These are phyloP conservation scores for Gossypium gossypioides DNA, from an alignment of 441 rosid genomes.

Conservation along the genomic window DNA sequence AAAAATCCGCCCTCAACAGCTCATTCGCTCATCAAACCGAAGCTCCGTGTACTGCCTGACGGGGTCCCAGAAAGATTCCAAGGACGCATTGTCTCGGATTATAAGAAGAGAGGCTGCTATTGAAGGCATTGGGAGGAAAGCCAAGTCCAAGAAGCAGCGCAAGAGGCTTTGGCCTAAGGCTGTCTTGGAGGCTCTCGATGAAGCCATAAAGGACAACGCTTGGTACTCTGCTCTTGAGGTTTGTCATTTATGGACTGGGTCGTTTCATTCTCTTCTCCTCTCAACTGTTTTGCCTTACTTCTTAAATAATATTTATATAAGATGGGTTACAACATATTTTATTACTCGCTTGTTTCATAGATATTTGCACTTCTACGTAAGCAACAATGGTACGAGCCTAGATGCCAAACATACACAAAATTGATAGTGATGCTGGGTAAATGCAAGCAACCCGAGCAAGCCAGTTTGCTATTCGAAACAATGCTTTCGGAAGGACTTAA, in stretches of 20 bases:
- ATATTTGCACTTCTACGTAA: slow-evolving; percentile 63
- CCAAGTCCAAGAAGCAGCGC: slow-evolving; percentile 54
- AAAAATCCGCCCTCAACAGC: slow-evolving; percentile 24
- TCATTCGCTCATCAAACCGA: slow-evolving; percentile 8
- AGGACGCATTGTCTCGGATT: slow-evolving; percentile 49
- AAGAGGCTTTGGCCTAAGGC: slow-evolving; percentile 64
- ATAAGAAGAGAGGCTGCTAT: slow-evolving; percentile 59
- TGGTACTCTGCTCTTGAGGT: slow-evolving; percentile 74
- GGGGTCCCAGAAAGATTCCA: slow-evolving; percentile 33
- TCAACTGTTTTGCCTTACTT: neutral
- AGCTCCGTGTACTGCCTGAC: slow-evolving; percentile 14
- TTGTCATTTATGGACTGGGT: neutral
- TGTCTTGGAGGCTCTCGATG: slow-evolving; percentile 76
- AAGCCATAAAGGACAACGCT: slow-evolving; percentile 42
- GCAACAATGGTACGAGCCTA: slow-evolving; percentile 72
- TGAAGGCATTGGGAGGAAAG: slow-evolving; percentile 53
- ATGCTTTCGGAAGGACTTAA: slow-evolving; percentile 60
- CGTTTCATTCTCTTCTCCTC: neutral
- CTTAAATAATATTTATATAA: neutral
- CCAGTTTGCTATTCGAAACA: slow-evolving; percentile 53
- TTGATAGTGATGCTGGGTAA: slow-evolving; percentile 67
- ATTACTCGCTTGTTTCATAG: slow-evolving; percentile 19
- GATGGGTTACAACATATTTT: neutral
- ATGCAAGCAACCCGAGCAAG: slow-evolving; percentile 61
- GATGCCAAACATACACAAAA: slow-evolving; percentile 55